These are phyloP conservation scores for Arthrobotrys sphaeroides DNA, from an alignment of 2,329 filamentous ascomycete genomes.

Conservation along the genomic window DNA sequence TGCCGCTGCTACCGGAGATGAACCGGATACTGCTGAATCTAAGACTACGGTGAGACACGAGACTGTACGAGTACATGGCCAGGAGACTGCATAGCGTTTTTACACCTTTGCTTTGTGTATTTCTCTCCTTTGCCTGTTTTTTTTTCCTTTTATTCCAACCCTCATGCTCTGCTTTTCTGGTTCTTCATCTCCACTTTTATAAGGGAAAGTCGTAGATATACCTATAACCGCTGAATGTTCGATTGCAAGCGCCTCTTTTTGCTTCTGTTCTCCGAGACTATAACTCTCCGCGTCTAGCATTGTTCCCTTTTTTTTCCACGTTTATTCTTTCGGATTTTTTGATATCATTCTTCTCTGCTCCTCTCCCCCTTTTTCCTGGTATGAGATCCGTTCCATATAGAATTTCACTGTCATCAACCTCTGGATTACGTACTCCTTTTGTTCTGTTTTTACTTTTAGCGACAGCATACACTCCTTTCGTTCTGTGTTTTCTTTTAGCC, in stretches of 20 bases:
- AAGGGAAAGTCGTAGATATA: background rate
- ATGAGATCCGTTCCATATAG: background rate
- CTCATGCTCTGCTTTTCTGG: background rate
- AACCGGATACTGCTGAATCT: slow-evolving; percentile 41
- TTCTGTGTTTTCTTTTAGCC: background rate
- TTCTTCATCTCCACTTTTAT: background rate
- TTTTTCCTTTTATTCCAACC: background rate
- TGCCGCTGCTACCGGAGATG: background rate
- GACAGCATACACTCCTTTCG: slow-evolving; percentile 41
- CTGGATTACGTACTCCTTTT: background rate
- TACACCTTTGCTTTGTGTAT: background rate
- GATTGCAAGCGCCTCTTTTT: background rate
- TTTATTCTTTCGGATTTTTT: slow-evolving; percentile 4
- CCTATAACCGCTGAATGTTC: background rate
- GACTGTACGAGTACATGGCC: slow-evolving; percentile 41
- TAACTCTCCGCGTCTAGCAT: background rate
- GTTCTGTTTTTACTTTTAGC: slow-evolving; percentile 12
- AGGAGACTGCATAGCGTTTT: slow-evolving; percentile 54
- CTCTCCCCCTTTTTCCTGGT: background rate
- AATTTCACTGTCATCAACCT: background rate
- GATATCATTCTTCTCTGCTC: background rate
- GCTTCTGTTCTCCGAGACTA: background rate
- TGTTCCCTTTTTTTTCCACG: background rate
- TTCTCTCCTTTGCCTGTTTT: background rate
- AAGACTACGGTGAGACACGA: slow-evolving; percentile 27